Base-by-base conservation (phyloP, 345 rosid species). In the Melastoma malabathricum region DNA sequence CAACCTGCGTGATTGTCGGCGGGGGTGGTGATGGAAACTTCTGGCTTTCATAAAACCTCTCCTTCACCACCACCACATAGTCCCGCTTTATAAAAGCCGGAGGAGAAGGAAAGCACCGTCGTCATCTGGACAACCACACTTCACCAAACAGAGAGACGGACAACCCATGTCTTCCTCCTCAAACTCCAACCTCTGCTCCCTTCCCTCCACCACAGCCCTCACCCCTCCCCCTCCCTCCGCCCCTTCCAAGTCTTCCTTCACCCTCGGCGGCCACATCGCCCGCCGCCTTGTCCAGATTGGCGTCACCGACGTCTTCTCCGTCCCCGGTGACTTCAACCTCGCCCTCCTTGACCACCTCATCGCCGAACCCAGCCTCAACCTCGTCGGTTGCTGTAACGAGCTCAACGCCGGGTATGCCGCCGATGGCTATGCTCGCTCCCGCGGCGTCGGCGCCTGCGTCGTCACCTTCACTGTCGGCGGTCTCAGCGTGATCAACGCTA, bases 381-480 rank as follows among this genome's bases (percentile, higher is more conserved):
- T 62, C 50, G 23, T 84, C 44, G 89, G 94, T 18, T 84, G 89
- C 80, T 84, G 89, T 54, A 84, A 84, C 67, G 94, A 84, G 74
- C 86, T 84, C 44, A 81, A 81, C 65, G 89, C 86, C 7, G 94
- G 94, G 13, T 84, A 84, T 47, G 94, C 94, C 4, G 89, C 94
- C 4, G 94, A 84, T 18, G 94, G 94, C 0, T 84, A 66, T 59
- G 89, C 94, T 0, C 55, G 94, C 41, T 64, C 78, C 0, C 89
- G 89, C 14, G 86, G 94, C 3, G 79, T 84, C 20, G 94, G 94
- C 2, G 94, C 94, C 2, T 84, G 94, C 62, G 89, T 73, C 15
- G 94, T 81, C n/a, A 81, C 94, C 29, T 84, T 84, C 63, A 75
- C 86, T 4, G 94, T 84, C 16, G 94, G 94, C 13, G 94, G 94